A percentile compares a stretch with the other conserved stretches of the same genome.
Evolutionary conservation across 371 early-diverging fungal species (phyloP).

Genomic region (Actinomortierella ambigua): DNA sequence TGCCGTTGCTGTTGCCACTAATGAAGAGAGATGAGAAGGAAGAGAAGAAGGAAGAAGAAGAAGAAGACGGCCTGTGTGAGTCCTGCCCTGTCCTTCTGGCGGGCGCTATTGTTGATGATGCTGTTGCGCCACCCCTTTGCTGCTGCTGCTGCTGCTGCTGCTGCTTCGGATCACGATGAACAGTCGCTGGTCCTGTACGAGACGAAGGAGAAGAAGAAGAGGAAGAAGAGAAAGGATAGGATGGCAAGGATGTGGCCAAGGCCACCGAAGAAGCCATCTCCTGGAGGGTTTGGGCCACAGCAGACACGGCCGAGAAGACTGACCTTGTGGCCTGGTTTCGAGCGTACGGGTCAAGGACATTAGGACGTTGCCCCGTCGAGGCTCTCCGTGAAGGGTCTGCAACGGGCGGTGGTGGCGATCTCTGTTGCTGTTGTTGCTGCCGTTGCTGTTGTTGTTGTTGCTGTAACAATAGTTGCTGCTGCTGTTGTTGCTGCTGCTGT

Average conservation of each 20-base stretch:
- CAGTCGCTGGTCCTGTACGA: too few relatives aligned
- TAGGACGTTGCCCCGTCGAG: neutral
- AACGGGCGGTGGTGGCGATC: slow-evolving; percentile 18
- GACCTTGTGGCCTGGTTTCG: neutral
- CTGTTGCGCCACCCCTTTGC: too few relatives aligned
- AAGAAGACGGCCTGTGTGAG: too few relatives aligned
- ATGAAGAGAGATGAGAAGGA: slow-evolving; percentile 3
- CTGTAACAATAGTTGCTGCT: neutral
- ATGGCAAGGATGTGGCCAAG: too few relatives aligned
- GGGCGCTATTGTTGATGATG: slow-evolving; percentile 6
- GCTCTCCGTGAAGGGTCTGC: slow-evolving; percentile 4
- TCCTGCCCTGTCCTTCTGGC: slow-evolving; percentile 3
- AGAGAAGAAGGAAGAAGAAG: too few relatives aligned
- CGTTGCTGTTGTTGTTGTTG: neutral
- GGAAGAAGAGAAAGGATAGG: too few relatives aligned
- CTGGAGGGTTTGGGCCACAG: too few relatives aligned
- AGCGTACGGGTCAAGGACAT: neutral
- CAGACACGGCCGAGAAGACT: neutral
- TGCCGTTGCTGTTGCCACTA: neutral
- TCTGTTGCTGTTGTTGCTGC: slow-evolving; percentile 19
- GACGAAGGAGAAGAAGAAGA: too few relatives aligned
- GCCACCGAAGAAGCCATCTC: too few relatives aligned
- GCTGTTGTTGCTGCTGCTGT: neutral
- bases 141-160: too few relatives aligned
- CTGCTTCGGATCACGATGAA: too few relatives aligned